Base-by-base conservation (phyloP, 768 basidiomycete genomes). In the Auricularia cornea region DNA sequence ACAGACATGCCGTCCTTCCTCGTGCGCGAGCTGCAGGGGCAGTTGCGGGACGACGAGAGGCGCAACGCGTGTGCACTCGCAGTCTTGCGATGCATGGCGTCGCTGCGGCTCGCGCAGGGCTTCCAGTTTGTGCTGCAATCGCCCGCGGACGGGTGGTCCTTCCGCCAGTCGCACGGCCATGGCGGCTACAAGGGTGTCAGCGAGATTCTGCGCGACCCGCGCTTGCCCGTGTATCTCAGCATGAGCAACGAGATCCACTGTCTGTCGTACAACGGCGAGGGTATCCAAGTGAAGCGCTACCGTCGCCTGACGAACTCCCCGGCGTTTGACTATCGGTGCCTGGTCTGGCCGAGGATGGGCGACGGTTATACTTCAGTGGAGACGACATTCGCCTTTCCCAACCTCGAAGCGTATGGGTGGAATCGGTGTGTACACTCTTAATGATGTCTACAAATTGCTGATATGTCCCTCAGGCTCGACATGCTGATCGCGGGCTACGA, bases 211-310 rank as follows among this genome's bases (percentile, higher is more conserved):
- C 54, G 68, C 67, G 67, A 72, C 51, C 63, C 72, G 18, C 67
- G 66, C 33, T 84, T 89, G 60, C 88, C 94, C 1, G 87, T 97
- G 6, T 98, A 90, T 76, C 80, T 98, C 61, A 92, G 92, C 68
- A 94, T 95, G 84, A 89, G 88, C 71, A 96, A 98, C 71, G 92
- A 96, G 74, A 93, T 98, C 51, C 96, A 98, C 73, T 81, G 89
- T 29, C 87, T 99, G 65, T 87, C 89, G 48, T 98, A 94, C 69
- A 91, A 88, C 54, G 90, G 91, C n/a, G 90, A 94, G 68, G 83
- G 86, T 18, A 91, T 98, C 64, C 89, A 93, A 69, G 93, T 98
- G 20, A 83, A 88, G 68, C 81, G 92, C 44, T 94, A 93, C 71
- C 88, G 94, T 29, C 81, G 88, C 66, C 81, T 88, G 80, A 81